Conservation (phyloP, 2,329 filamentous ascomycete genomes). For the Periconia sp. region DNA sequence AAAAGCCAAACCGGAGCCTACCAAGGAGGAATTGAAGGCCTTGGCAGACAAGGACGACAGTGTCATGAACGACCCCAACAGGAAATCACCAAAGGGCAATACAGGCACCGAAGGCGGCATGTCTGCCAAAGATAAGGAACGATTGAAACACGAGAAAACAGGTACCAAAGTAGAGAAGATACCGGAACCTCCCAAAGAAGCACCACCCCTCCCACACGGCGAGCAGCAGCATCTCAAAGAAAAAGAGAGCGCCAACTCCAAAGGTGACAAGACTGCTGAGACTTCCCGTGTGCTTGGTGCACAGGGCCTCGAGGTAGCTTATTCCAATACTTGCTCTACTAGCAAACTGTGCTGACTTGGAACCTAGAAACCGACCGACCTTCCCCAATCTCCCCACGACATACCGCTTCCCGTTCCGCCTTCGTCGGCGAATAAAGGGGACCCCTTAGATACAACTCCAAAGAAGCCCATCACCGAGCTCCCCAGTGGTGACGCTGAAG, state of each 20-base stretch:
- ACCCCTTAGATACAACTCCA: conserved; percentile 49
- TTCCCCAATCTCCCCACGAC: conserved; percentile 77
- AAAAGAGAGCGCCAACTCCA: conserved; percentile 11
- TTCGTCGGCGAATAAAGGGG: conserved; percentile 61
- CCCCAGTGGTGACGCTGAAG: conserved; percentile 46
- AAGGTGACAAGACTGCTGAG: conserved; percentile 8
- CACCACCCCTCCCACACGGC: conserved; percentile 76
- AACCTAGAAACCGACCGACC: conserved; percentile 72
- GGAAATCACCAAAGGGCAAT: conserved; percentile 75
- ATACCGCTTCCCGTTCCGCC: conserved; percentile 69
- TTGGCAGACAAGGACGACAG: conserved; percentile 65
- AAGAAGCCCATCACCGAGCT: conserved; percentile 28
- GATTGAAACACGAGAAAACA: conserved; percentile 67
- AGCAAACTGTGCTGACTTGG: conserved; percentile 13
- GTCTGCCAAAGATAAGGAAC: conserved; percentile 79
- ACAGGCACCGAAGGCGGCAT: conserved; percentile 90
- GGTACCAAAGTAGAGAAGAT: conserved; percentile 70
- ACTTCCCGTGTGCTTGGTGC: conserved; percentile 31
- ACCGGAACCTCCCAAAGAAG: conserved; percentile 82
- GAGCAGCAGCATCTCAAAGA: conserved; percentile 66
- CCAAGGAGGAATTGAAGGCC: conserved; percentile 41
- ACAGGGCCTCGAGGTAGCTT: conserved; percentile 42
- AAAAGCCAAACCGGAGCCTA: conserved; percentile 19
- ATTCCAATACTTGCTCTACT: background rate
- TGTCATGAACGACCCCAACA: conserved; percentile 88